These are phyloP conservation scores for Alternaria ventricosa DNA, from an alignment of 2,329 filamentous ascomycete genomes.

Conservation along the genomic window DNA sequence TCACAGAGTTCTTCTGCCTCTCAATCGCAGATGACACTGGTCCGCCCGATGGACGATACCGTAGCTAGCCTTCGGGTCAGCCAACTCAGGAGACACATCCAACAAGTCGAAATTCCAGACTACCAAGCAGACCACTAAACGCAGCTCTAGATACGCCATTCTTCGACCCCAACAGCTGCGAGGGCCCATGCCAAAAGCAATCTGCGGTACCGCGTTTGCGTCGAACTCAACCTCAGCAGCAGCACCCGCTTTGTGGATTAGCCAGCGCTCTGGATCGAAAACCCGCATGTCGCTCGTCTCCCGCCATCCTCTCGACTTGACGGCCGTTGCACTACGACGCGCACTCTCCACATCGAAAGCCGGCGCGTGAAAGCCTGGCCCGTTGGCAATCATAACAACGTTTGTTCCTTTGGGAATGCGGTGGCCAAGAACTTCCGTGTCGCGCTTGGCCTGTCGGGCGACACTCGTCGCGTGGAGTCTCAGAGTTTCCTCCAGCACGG, in stretches of 20 bases:
- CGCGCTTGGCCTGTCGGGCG: constrained; percentile 42
- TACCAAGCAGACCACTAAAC: constrained; percentile 8
- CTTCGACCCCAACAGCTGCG: constrained; percentile 12
- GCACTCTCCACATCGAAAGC: not conserved
- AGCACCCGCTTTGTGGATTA: not conserved
- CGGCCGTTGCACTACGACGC: not conserved
- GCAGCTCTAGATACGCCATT: constrained; percentile 15
- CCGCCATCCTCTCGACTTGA: not conserved
- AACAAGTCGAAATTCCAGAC: constrained; percentile 13
- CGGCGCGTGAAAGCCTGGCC: constrained; percentile 19
- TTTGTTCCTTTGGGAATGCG: constrained; percentile 50
- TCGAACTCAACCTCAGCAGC: not conserved
- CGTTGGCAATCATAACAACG: constrained; percentile 40
- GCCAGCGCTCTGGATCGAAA: constrained; percentile 10
- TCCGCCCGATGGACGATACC: not conserved
- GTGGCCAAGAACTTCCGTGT: constrained; percentile 52
- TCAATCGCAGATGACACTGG: not conserved
- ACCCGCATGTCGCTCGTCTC: constrained; percentile 1
- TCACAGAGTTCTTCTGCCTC: not conserved
- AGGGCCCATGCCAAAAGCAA: constrained; percentile 13
- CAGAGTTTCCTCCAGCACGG: constrained; percentile 50
- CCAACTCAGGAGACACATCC: not conserved
- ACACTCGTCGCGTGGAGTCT: constrained; percentile 42
- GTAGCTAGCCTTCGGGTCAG: not conserved
- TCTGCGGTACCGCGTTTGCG: constrained; percentile 1